Base-by-base conservation (phyloP, 257 asterid genomes). In the Dorcoceras hygrometricum region DNA sequence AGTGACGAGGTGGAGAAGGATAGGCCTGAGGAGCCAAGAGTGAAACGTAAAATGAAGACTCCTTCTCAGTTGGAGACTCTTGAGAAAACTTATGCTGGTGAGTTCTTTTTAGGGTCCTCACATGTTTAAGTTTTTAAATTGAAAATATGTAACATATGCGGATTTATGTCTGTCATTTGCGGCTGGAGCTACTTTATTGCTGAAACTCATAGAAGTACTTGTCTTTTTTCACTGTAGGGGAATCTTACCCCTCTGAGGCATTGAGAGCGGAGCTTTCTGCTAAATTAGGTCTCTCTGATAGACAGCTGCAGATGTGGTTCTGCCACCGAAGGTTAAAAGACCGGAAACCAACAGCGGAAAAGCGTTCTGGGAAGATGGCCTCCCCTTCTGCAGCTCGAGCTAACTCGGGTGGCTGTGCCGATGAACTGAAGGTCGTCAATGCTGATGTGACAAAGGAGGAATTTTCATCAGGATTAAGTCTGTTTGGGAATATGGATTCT, bases 241-340 rank as follows among this genome's bases (percentile, higher is more conserved):
- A 91, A 65, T 68, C 84, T 23, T 87, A 89, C 63, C 98, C 98
- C 29, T 84, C 98, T 0, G 98, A 91, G 78, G 81, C 84, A 20
- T 25, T 84, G 63, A 78, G 98, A 54, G 95, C 88, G 11, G 96
- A 89, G 78, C 85, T 91, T 32, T 88, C 98, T 2, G 86, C 73
- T 39, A 84, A 84, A 72, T 72, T 91, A 72, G 95, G 95, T 68
- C 86, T 91, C 6, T 71, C 96, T 8, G 98, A 91, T 74, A 76
- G 96, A 74, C 98, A 91, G 78, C 74, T 91, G 67, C 96, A 91
- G 78, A 91, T 91, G 98, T 91, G 98, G 98, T 91, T 91, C 76
- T 87, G 98, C 78, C 98, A 89, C 63, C 74, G 96, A 77, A 85
- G 98, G 83, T 74, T 91, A 69, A 91, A 91, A 84, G 98, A 91